Conservation (phyloP, 23 red algal genomes). For the Gracilaria vermiculophylla region DNA sequence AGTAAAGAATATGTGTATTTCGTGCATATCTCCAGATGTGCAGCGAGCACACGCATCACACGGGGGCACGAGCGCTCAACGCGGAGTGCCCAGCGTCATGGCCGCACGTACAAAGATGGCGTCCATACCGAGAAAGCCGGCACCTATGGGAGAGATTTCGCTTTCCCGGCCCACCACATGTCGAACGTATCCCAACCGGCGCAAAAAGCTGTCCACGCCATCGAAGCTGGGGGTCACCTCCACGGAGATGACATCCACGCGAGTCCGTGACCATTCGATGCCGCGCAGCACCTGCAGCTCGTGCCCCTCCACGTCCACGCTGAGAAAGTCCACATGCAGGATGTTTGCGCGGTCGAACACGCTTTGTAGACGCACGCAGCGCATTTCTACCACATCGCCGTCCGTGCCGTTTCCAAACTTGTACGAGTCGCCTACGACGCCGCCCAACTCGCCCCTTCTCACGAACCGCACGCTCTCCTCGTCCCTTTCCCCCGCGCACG, state of each 20-base stretch:
- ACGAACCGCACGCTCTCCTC: conserved; percentile 40
- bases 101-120: conserved; percentile 13
- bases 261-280: conserved; percentile 35
- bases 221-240: background rate
- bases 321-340: conserved; percentile 56
- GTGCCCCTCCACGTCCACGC: conserved; percentile 69
- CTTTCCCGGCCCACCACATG: background rate
- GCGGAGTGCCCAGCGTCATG: conserved; percentile 10
- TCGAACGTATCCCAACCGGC: conserved; percentile 18
- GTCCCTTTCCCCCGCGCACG: conserved; percentile 28
- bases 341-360: background rate
- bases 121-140: background rate
- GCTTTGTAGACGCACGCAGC: background rate
- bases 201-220: conserved; percentile 16
- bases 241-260: conserved; percentile 45
- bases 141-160: background rate
- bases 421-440: conserved; percentile 5
- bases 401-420: background rate
- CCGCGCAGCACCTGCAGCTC: conserved; percentile 61
- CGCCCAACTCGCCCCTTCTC: background rate
- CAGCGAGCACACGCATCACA: no score
- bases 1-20: no score
- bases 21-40: no score
- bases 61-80: no score
- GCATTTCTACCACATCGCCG: background rate